Base-by-base conservation (phyloP, 805 yeast genomes). In the Starmerella davenportii region DNA sequence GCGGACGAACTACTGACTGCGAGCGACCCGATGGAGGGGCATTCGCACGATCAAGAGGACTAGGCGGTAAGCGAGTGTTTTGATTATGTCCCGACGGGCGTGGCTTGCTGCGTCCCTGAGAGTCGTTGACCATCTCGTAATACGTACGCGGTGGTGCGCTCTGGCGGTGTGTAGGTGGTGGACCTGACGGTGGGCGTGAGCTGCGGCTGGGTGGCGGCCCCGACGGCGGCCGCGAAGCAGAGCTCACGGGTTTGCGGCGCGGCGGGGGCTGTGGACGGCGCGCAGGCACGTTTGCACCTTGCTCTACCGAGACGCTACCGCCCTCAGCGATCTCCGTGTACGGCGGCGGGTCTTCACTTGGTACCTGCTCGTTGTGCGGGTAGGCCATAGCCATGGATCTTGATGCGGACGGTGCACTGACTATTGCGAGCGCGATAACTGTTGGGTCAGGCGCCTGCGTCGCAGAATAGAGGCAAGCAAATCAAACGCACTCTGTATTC, bases 281-380 rank as follows among this genome's bases (percentile, higher is more conserved):
- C 1, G 21, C 8, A 13, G 36, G 17, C 19, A 43, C 41, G 27
- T 38, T 35, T 8, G 38, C 36, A 25, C 46, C 46, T 20, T 37
- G 35, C n/a, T 39, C 43, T 4, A 44, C 30, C 14, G 43, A 37
- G 13, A 39, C 39, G 34, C 20, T 36, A 21, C 46, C 47, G 31
- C 35, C 30, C 16, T 24, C 42, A 11, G 49, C 48, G 4, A 44
- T 15, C 23, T 38, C 43, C 11, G 42, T 38, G 38, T 45, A 45
- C 28, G 50, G 44, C 30, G 49, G 49, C 25, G 47, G 49, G 38
- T 39, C 43, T 16, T 46, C 50, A 2, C 34, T 30, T 15, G 46
- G 46, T 4, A 35, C 31, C 29, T 23, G 18, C 5, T 36, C 35
- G 29, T 35, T 16, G 27, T 35, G 13, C 32, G 16, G 18, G 18